A percentile compares a stretch with the other conserved stretches of the same genome.
These are phyloP conservation scores for Dalbergia cultrata DNA, from an alignment of 306 rosid genomes.

Conservation along the genomic window DNA sequence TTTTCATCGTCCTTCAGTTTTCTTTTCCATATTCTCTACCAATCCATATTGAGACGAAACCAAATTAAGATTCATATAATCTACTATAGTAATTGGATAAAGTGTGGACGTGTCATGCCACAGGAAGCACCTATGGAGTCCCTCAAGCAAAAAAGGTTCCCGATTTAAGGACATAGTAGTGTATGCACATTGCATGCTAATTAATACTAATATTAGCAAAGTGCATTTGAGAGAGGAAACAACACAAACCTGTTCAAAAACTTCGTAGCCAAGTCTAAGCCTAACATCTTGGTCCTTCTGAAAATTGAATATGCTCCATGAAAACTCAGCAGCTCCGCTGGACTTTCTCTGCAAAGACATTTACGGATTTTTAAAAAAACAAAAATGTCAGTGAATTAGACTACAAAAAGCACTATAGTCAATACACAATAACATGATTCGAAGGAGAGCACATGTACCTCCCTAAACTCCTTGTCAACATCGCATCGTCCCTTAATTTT, in stretches of 20 bases:
- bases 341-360: conserved; percentile 61
- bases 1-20: conserved; percentile 23
- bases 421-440: background rate
- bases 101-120: background rate
- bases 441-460: conserved; percentile 53
- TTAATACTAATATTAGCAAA: background rate
- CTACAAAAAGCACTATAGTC: background rate
- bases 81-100: background rate
- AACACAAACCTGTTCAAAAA: conserved; percentile 64
- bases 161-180: background rate
- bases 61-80: background rate
- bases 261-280: conserved; percentile 80
- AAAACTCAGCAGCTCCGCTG: conserved; percentile 81
- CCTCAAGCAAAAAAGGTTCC: background rate
- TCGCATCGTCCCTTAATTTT: conserved; percentile 77
- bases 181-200: background rate
- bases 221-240: conserved; percentile 5
- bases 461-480: conserved; percentile 70
- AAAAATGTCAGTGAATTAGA: no score
- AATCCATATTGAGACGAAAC: background rate
- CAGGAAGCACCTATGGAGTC: background rate
- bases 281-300: conserved; percentile 90
- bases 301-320: conserved; percentile 76
- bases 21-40: background rate
- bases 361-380: no score